Conservation (phyloP, 202 grass and related monocot genomes). For the Zizania palustris region DNA sequence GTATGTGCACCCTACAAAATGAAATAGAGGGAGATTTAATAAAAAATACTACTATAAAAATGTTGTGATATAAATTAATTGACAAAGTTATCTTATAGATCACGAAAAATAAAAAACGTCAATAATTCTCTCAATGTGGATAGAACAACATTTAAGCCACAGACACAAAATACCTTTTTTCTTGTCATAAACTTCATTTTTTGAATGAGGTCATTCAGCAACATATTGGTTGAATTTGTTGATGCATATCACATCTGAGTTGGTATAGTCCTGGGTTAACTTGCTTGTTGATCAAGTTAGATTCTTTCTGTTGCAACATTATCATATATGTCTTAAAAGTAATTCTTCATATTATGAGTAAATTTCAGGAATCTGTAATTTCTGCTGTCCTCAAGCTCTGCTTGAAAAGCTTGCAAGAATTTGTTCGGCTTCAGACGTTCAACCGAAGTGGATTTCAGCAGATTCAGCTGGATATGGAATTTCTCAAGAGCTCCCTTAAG, state of each 20-base stretch:
- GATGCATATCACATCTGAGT: constrained; percentile 11
- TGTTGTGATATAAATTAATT: constrained; percentile 12
- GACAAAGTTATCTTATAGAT: constrained; percentile 1
- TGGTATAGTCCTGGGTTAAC: constrained; percentile 27
- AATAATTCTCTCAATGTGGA: constrained; percentile 2
- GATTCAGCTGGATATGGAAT: constrained; percentile 99
- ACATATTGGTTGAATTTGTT: constrained; percentile 25
- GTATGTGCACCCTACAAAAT: not conserved
- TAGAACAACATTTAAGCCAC: not conserved
- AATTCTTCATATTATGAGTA: constrained; percentile 36
- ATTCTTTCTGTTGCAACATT: not conserved
- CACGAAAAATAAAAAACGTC: constrained; percentile 10
- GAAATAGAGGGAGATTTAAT: not conserved
- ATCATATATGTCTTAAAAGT: constrained; percentile 23
- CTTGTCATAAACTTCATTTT: constrained; percentile 1
- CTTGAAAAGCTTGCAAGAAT: constrained; percentile 98
- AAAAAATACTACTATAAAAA: not conserved
- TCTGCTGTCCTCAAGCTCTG: constrained; percentile 84
- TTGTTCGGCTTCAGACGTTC: constrained; percentile 95
- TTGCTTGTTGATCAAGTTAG: constrained; percentile 22
- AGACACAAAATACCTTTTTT: not conserved
- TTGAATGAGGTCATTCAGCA: constrained; percentile 12
- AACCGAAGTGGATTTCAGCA: constrained; percentile 99
- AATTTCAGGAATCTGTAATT: constrained; percentile 93
- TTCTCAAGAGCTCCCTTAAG: constrained; percentile 89